Evolutionary conservation across 768 basidiomycete species (phyloP), one percentile per base, ranked within the genome.

Genomic region (Russula virescens): DNA sequence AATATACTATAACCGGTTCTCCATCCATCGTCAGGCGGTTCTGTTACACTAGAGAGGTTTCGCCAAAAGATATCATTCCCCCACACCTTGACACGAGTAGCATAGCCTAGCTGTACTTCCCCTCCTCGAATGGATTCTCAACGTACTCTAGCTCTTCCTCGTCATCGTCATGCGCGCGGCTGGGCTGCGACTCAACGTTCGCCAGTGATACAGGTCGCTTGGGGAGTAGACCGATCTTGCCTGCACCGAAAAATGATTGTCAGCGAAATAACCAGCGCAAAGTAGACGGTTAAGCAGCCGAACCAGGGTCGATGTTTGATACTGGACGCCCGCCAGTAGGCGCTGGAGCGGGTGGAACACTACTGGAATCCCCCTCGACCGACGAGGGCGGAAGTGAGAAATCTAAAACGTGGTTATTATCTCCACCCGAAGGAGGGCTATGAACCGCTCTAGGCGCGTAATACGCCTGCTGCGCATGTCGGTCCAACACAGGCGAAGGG

Each of bases 131-230:
- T 40, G 69, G 68, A 48, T 69, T 69, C 63, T 69, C 66, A 13
- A 70, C 65, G 18, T 70, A 70, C 55, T 70, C 69, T 18, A 70
- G 60, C 28, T 67, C 66, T 23, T 67, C 66, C 1, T 64, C 62
- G 0, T 56, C 56, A 21, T 68, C 68, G 23, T 69, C 66, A 3
- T 58, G 65, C n/a, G 48, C 58, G 3, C 23, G 45, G 35, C 58
- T 54, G 35, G 40, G 42, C 16, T 38, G 34, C 0, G 60, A 42
- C 51, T 63, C 51, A 13, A 58, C 11, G 51, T 56, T 55, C 19
- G 67, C 55, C 23, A 71, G 60, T 23, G 71, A 67, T 0, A 71
- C 69, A 0, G 71, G 71, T 16, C 69, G 67, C 58, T 71, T 71
- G 9, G 71, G 71, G 35, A 72, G 68, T 52, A 71, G 31, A 8